Percentiles rank a stretch among this genome's conserved stretches.
These are phyloP conservation scores for Mycena capillaripes DNA, from an alignment of 768 basidiomycete species.

Conservation along the genomic window DNA sequence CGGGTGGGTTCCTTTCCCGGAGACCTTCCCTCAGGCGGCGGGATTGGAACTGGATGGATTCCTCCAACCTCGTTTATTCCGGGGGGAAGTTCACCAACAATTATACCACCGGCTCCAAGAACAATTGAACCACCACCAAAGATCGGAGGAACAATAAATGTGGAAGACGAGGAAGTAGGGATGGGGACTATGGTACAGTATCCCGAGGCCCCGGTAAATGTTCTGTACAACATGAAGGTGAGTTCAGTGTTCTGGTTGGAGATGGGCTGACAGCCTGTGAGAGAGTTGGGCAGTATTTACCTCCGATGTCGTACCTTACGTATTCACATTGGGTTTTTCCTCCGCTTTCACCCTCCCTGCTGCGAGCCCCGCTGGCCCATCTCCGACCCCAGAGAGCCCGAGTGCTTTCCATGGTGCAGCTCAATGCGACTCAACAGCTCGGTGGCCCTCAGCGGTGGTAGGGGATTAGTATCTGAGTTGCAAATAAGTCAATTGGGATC, in stretches of 20 bases:
- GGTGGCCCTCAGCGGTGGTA: background rate
- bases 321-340: too few relatives aligned
- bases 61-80: background rate
- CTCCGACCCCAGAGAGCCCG: too few relatives aligned
- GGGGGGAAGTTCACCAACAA: background rate
- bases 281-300: too few relatives aligned
- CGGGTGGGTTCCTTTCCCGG: background rate
- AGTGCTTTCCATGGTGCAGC: too few relatives aligned
- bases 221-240: background rate
- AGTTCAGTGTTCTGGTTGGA: too few relatives aligned
- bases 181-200: background rate
- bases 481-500: too few relatives aligned
- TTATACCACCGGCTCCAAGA: background rate
- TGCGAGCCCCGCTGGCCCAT: too few relatives aligned
- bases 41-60: background rate
- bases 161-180: background rate
- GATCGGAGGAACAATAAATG: background rate
- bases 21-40: background rate
- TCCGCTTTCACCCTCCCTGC: too few relatives aligned
- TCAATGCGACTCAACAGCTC: background rate
- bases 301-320: too few relatives aligned
- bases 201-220: background rate
- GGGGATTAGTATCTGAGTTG: background rate
- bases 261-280: too few relatives aligned
- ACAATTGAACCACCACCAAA: conserved; percentile 1